phyloP scores from a whole-genome alignment of 345 rosid species.

The Acer campestre region DNA sequence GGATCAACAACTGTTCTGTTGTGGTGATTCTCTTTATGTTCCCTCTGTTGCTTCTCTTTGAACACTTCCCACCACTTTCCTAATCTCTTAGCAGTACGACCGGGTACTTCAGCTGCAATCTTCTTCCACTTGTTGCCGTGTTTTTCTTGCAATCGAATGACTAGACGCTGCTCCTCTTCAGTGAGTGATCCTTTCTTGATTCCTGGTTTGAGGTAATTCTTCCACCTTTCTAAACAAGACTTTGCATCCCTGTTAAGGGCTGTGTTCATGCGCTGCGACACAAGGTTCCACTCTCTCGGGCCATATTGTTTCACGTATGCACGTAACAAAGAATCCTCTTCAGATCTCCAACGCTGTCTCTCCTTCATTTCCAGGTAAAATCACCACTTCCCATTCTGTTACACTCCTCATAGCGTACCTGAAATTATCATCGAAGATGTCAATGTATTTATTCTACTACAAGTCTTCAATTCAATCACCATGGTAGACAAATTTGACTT shows the following conservation, averaged over 20 bases:
- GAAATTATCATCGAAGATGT: conserved; percentile 12
- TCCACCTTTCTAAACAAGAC: conserved; percentile 97
- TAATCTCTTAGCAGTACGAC: conserved; percentile 88
- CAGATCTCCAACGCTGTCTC: conserved; percentile 99
- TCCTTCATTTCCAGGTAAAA: conserved; percentile 88
- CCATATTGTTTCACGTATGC: conserved; percentile 94
- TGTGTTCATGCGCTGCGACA: conserved; percentile 89
- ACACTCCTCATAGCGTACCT: conserved; percentile 55
- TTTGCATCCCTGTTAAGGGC: conserved; percentile 87
- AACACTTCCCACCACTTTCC: conserved; percentile 99
- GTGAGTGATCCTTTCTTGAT: conserved; percentile 95
- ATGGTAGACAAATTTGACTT: neutral
- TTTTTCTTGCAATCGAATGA: conserved; percentile 83
- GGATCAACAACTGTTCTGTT: conserved; percentile 60
- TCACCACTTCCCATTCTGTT: conserved; percentile 65
- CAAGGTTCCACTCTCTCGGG: conserved; percentile 94
- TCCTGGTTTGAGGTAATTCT: conserved; percentile 97
- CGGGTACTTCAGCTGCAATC: conserved; percentile 97
- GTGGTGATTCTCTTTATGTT: conserved; percentile 67
- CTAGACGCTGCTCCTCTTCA: conserved; percentile 92
- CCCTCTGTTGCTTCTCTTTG: conserved; percentile 93
- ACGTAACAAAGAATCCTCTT: conserved; percentile 86
- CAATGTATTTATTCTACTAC: no score
- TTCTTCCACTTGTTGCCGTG: conserved; percentile 99
- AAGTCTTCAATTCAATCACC: neutral